phyloP scores from a whole-genome alignment of 768 basidiomycete species.

The Boletus rubroflammeus region DNA sequence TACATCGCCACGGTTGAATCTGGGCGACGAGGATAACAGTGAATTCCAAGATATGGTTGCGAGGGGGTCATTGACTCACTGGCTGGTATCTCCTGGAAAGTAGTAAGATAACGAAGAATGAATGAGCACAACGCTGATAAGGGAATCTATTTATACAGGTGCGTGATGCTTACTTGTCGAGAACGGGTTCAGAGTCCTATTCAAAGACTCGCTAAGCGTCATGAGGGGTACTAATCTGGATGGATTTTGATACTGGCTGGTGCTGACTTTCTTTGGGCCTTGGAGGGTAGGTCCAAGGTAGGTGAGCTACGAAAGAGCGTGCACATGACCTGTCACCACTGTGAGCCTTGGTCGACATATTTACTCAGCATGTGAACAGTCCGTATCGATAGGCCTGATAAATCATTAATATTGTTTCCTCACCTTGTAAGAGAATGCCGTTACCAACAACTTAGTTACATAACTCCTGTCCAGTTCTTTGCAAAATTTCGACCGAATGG shows the following conservation, averaged over 20 bases:
- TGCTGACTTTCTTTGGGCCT: background rate
- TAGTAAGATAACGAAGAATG: conserved; percentile 4
- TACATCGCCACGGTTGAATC: conserved; percentile 70
- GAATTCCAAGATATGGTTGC: background rate
- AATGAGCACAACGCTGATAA: conserved; percentile 5
- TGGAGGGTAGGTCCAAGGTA: background rate
- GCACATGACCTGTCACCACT: background rate
- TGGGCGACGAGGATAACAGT: conserved; percentile 23
- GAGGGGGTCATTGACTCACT: conserved; percentile 23
- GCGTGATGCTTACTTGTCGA: conserved; percentile 14
- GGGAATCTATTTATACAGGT: background rate
- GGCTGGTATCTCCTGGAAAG: conserved; percentile 21
- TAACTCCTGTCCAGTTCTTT: background rate
- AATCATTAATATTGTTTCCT: background rate
- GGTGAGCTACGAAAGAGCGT: background rate
- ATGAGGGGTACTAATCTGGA: conserved; percentile 3
- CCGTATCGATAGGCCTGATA: background rate
- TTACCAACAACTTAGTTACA: background rate
- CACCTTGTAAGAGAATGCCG: background rate
- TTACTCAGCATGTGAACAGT: background rate
- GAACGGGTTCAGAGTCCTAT: background rate
- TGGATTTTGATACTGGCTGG: background rate
- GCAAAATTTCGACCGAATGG: background rate
- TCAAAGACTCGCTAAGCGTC: conserved; percentile 1
- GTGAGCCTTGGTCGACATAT: background rate